Conservation (phyloP, 345 rosid genomes). For the Eucalyptus polybractea region DNA sequence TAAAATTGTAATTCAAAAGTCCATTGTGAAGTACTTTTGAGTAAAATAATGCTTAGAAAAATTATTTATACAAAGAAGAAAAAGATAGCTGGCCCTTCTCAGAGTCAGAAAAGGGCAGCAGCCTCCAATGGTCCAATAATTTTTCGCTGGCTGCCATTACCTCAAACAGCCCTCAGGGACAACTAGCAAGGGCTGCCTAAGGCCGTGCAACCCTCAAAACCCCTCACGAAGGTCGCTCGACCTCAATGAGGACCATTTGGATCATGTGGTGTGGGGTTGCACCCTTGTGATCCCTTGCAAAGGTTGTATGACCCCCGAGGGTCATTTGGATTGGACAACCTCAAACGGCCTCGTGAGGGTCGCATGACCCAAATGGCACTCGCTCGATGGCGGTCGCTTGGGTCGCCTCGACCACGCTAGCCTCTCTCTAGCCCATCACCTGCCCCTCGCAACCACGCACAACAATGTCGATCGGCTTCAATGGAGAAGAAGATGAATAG, state of each 20-base stretch:
- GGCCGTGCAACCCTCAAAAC: fast-evolving
- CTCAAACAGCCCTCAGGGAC: fast-evolving
- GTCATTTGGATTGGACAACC: background rate
- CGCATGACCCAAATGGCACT: background rate
- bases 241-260: background rate
- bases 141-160: fast-evolving
- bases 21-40: background rate
- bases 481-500: background rate
- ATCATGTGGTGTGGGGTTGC: fast-evolving
- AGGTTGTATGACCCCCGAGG: fast-evolving
- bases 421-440: background rate
- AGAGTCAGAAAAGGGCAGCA: fast-evolving
- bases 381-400: fast-evolving
- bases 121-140: background rate
- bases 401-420: fast-evolving
- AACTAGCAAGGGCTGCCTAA: fast-evolving
- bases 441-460: background rate
- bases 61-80: background rate
- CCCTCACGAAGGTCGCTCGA: background rate
- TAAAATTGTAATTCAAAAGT: too few relatives aligned
- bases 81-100: background rate
- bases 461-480: fast-evolving
- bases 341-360: background rate
- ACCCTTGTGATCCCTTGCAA: fast-evolving
- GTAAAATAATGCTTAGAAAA: too few relatives aligned